Evolutionary conservation across 2,329 filamentous ascomycete genomes (phyloP), one percentile per base, ranked within the genome.

Genomic region (Aureobasidium sp.): DNA sequence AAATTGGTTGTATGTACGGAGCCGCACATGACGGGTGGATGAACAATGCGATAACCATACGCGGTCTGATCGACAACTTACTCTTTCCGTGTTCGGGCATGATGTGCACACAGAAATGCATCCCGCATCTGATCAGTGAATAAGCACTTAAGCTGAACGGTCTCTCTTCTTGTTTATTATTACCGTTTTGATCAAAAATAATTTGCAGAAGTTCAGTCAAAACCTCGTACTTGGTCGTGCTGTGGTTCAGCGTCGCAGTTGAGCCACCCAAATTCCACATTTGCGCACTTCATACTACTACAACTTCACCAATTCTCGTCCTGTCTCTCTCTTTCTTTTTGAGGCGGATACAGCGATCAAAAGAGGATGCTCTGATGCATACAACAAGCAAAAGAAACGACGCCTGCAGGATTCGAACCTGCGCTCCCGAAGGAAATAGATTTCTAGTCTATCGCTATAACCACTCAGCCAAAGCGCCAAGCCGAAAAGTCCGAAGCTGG

Each of bases 401-500:
- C 53, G 53, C 53, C 53, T 57, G n/a, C 17, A 26, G n/a, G 53
- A 57, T 12, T 57, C 53, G 53, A 57, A 57, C 53, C n/a, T 26
- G 17, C n/a, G 53, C 53, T 47, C 53, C 39, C 53, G 53, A 57
- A 57, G 39, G 53, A 47, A 57, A 46, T 57, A 57, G 53, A 57
- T 57, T 57, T 57, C 53, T 57, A 57, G 53, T 57, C 53, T 57
- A 57, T 46, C 53, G 53, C 53, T 57, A 57, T 57, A 57, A 57
- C 53, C 53, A 57, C 53, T 57, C 53, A 57, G 53, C 53, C 53
- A 57, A 57, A 57, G 53, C 53, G 53, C 53, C 52, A 5, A 12
- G 29, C 5, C 5, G 29, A 8, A 32, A 32, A 8, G 29, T 32
- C 5, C 29, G 1, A 32, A 5, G 29, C 29, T 32, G 29, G 5